phyloP scores from a whole-genome alignment of 2,329 filamentous ascomycete species.

The Orbilia javanica region DNA sequence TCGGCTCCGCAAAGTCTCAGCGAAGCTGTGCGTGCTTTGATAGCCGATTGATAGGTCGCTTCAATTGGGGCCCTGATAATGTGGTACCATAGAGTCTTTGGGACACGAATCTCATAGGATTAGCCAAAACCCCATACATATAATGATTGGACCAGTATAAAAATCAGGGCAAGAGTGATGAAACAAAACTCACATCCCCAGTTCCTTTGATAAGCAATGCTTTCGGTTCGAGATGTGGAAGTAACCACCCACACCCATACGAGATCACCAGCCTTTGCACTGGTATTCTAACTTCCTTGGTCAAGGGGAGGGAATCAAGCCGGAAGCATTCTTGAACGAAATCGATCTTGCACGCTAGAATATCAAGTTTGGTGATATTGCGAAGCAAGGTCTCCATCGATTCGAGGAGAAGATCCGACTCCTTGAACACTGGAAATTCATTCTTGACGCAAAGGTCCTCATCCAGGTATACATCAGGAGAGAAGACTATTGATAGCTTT shows the following conservation, averaged over 20 bases:
- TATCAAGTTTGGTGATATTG: neutral
- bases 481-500: neutral
- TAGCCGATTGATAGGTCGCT: neutral
- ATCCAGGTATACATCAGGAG: neutral
- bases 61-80: neutral
- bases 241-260: slow-evolving; percentile 6
- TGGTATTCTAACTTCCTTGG: neutral
- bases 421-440: neutral
- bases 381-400: neutral
- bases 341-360: neutral
- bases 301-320: neutral
- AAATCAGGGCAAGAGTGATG: neutral
- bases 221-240: slow-evolving; percentile 1
- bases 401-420: neutral
- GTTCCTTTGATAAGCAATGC: neutral
- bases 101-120: neutral
- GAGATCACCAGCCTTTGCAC: neutral
- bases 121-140: neutral
- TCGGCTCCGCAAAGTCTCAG: neutral
- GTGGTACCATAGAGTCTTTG: slow-evolving; percentile 2
- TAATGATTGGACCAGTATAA: neutral
- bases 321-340: neutral
- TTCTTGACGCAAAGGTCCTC: neutral
- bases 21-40: neutral
- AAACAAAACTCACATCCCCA: neutral